These are phyloP conservation scores for Elsinoe necatrix DNA, from an alignment of 2,329 filamentous ascomycete genomes.

Conservation along the genomic window DNA sequence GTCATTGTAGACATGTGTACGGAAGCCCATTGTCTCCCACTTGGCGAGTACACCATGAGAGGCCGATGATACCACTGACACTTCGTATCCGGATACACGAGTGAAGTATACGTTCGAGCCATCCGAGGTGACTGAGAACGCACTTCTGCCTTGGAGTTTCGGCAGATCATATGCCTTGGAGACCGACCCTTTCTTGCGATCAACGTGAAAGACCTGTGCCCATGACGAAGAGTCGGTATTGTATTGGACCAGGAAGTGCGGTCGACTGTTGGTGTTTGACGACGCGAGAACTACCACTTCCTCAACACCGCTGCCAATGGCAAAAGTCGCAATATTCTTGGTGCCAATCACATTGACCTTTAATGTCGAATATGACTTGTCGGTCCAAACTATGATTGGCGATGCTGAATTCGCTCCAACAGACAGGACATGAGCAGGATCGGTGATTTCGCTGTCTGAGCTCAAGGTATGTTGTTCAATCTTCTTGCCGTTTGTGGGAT, in stretches of 20 bases:
- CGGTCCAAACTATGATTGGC: conserved; percentile 68
- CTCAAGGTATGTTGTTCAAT: conserved; percentile 62
- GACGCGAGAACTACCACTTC: conserved; percentile 63
- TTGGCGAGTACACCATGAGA: conserved; percentile 68
- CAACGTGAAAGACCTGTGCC: conserved; percentile 78
- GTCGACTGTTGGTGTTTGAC: conserved; percentile 58
- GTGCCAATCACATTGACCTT: conserved; percentile 61
- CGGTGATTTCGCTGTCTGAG: conserved; percentile 64
- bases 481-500: conserved; percentile 63
- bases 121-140: conserved; percentile 68
- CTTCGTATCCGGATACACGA: conserved; percentile 65
- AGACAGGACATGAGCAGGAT: conserved; percentile 58
- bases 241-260: conserved; percentile 81
- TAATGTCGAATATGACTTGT: conserved; percentile 52
- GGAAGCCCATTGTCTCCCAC: conserved; percentile 53
- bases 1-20: conserved; percentile 16
- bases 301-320: conserved; percentile 37
- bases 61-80: conserved; percentile 63
- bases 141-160: conserved; percentile 58
- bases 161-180: conserved; percentile 76
- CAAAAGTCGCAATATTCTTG: conserved; percentile 37
- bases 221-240: conserved; percentile 62
- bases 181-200: conserved; percentile 59
- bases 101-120: conserved; percentile 85
- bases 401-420: conserved; percentile 68